These are phyloP conservation scores for Aegilops speltoides DNA, from an alignment of 176 grass and related monocot genomes.

Conservation along the genomic window DNA sequence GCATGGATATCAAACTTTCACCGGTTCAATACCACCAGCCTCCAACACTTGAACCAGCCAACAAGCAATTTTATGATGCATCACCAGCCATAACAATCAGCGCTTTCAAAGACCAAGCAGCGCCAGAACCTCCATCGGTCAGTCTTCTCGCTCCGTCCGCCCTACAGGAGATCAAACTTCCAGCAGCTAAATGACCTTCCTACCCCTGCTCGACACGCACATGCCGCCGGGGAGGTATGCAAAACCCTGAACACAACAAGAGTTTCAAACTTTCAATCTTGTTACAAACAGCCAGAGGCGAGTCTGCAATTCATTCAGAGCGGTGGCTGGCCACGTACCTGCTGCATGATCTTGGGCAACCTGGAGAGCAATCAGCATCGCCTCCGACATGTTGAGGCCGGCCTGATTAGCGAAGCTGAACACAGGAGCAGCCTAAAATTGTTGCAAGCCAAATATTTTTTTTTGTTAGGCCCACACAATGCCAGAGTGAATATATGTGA, in stretches of 20 bases:
- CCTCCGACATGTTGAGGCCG: constrained; percentile 90
- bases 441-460: background rate
- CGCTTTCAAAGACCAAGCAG: too few relatives aligned
- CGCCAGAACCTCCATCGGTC: too few relatives aligned
- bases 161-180: too few relatives aligned
- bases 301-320: background rate
- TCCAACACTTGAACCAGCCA: too few relatives aligned
- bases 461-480: background rate
- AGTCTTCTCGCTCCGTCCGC: too few relatives aligned
- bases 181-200: background rate
- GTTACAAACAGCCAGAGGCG: background rate
- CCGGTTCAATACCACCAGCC: too few relatives aligned
- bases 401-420: constrained; percentile 94
- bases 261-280: background rate
- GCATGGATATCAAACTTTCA: too few relatives aligned
- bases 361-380: constrained; percentile 78
- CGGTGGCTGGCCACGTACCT: too few relatives aligned
- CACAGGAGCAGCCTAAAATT: constrained; percentile 69
- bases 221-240: constrained; percentile 66
- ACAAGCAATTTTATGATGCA: too few relatives aligned
- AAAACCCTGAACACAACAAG: constrained; percentile 50
- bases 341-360: constrained; percentile 94
- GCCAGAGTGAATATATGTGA: too few relatives aligned
- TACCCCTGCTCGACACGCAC: constrained; percentile 83
- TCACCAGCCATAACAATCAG: too few relatives aligned